phyloP scores from a whole-genome alignment of 345 rosid species.

The Eucalyptus globulus region DNA sequence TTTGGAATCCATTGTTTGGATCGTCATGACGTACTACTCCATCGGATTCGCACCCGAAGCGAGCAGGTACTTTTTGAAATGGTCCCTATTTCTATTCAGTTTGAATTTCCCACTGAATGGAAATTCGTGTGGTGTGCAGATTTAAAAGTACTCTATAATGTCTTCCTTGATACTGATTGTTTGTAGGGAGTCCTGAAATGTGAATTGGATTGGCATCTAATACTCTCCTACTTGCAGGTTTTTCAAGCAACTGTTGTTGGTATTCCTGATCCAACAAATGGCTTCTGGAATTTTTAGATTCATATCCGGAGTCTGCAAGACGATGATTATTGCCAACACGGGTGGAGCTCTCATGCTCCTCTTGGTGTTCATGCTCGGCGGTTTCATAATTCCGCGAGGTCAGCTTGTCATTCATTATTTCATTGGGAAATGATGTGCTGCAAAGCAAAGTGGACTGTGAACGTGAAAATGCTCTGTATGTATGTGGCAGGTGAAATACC shows the following conservation, averaged over 20 bases:
- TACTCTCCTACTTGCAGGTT: slow-evolving; percentile 32
- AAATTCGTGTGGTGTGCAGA: background rate
- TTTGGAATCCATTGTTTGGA: slow-evolving; percentile 68
- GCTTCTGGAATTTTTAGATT: slow-evolving; percentile 66
- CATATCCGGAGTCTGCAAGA: slow-evolving; percentile 57
- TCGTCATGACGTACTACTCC: slow-evolving; percentile 41
- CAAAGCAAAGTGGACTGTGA: background rate
- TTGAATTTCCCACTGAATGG: background rate
- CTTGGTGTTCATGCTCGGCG: slow-evolving; percentile 73
- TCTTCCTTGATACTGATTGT: background rate
- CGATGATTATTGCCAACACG: slow-evolving; percentile 72
- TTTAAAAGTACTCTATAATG: background rate
- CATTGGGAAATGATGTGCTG: background rate
- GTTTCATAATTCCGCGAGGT: slow-evolving; percentile 76
- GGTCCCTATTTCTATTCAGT: background rate
- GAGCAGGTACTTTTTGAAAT: slow-evolving; percentile 26
- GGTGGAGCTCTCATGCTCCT: slow-evolving; percentile 69
- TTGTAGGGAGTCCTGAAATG: background rate
- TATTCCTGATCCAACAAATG: slow-evolving; percentile 76
- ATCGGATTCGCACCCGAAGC: slow-evolving; percentile 76
- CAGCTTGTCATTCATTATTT: background rate
- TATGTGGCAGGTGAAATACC: slow-evolving; percentile 52
- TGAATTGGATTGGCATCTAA: background rate
- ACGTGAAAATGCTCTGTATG: background rate
- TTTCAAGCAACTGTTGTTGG: slow-evolving; percentile 59